phyloP scores from a whole-genome alignment of 2,329 filamentous ascomycete species.

The Beauveria pseudobassiana region DNA sequence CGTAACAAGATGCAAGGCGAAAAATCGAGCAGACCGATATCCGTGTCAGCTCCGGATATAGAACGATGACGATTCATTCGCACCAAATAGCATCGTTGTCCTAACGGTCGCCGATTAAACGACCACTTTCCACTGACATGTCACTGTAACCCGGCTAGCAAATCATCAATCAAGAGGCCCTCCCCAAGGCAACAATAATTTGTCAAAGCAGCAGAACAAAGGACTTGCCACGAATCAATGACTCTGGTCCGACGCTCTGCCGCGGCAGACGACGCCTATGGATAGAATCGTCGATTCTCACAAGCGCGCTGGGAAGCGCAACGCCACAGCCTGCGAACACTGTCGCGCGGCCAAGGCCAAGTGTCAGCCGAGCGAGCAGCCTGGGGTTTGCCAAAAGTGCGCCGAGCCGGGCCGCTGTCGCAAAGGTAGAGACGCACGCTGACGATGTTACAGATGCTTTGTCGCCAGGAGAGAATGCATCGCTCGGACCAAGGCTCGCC shows the following conservation, averaged over 20 bases:
- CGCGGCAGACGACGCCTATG: background rate
- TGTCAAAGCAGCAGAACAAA: no score
- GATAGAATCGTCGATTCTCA: background rate
- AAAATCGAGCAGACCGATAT: background rate
- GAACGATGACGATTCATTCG: background rate
- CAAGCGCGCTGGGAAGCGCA: background rate
- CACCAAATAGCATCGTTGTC: background rate
- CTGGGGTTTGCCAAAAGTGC: slow-evolving; percentile 12
- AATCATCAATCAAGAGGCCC: background rate
- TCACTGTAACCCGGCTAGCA: background rate
- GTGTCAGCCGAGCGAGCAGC: slow-evolving; percentile 12
- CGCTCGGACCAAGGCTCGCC: slow-evolving; percentile 9
- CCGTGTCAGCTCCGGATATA: slow-evolving; percentile 2
- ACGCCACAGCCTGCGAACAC: slow-evolving; percentile 11
- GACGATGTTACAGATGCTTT: slow-evolving; percentile 5
- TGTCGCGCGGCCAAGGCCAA: slow-evolving; percentile 11
- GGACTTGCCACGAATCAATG: background rate
- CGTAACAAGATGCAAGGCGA: background rate
- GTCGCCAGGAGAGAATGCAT: slow-evolving; percentile 12
- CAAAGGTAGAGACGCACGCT: background rate
- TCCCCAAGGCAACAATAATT: background rate
- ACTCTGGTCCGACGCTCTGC: background rate
- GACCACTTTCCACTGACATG: background rate
- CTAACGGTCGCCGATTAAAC: background rate
- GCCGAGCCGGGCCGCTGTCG: background rate